Evolutionary conservation across 1,284 basidiomycete genomes (phyloP), one percentile per base, ranked within the genome.

Genomic region (Sanghuangporus sanghuang): DNA sequence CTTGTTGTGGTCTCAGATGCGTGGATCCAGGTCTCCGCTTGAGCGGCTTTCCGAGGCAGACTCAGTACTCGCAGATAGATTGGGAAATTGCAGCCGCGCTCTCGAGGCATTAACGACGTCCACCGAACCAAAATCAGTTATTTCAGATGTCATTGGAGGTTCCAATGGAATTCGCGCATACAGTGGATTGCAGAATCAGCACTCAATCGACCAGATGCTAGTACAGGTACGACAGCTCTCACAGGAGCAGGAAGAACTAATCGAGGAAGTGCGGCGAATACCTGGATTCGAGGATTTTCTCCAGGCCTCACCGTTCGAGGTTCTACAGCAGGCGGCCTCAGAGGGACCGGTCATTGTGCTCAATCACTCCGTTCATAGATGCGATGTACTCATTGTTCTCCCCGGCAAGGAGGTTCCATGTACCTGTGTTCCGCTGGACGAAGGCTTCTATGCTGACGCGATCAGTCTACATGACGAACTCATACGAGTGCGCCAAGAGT

Each of bases 281-380:
- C 49, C 62, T 55, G 40, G 67, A 49, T 62, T 61, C 42, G 32
- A 61, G 32, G 14, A 61, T 36, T 46, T 66, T 55, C 49, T 66
- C 58, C 27, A 27, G 46, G 35, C 48, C 5, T 21, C 42, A 8
- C 53, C 55, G 16, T 66, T 50, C 40, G 46, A 57, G 18, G 23
- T 49, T 6, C 64, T 68, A 6, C 67, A 59, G 36, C 56, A 42
- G n/a, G 65, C 64, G 3, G 65, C 64, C 9, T 44, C 11, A 50
- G 56, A 27, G 16, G 63, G 63, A 38, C 61, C 57, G 16, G 56
- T 63, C 56, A 49, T 63, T 23, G 18, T 48, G 16, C 48, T 66
- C 44, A 61, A 56, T 36, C 35, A 59, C 40, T 23, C n/a, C 27
- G 36, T 40, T n/a, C 53, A 23, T 21, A 63, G 67, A 1, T 57